A percentile compares a stretch with the other conserved stretches of the same genome.
Conservation (phyloP, 2,329 filamentous ascomycete species). For the Arthrobotrys entomopaga region DNA sequence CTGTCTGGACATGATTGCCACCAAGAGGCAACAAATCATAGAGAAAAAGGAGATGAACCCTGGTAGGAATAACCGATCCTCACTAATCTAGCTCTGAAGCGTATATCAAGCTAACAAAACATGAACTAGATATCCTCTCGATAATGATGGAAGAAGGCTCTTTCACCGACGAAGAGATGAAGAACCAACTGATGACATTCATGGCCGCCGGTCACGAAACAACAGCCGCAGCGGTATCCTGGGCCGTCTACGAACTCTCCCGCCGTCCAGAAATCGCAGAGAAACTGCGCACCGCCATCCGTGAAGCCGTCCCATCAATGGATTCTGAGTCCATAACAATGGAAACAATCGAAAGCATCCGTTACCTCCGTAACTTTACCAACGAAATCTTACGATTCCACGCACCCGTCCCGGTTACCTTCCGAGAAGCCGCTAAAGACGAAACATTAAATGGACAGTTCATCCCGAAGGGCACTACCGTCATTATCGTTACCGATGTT, state of each 20-base stretch:
- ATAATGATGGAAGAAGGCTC: constrained; percentile 71
- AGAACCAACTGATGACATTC: constrained; percentile 91
- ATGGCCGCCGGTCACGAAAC: constrained; percentile 72
- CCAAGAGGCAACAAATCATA: constrained; percentile 72
- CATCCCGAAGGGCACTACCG: constrained; percentile 75
- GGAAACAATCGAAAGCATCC: constrained; percentile 72
- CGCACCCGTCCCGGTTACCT: constrained; percentile 76
- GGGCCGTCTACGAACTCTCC: constrained; percentile 77
- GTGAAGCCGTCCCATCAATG: constrained; percentile 69
- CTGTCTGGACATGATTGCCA: constrained; percentile 74
- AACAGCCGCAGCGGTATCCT: constrained; percentile 78
- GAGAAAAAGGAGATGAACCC: constrained; percentile 61
- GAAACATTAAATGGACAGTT: constrained; percentile 73
- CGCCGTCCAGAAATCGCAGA: constrained; percentile 72
- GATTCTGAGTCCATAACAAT: constrained; percentile 58
- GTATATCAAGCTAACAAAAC: neutral
- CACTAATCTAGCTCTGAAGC: neutral
- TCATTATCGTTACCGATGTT: constrained; percentile 74
- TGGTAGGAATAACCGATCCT: constrained; percentile 58
- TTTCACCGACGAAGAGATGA: constrained; percentile 81
- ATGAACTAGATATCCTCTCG: constrained; percentile 74
- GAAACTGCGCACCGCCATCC: constrained; percentile 75
- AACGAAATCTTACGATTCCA: constrained; percentile 80
- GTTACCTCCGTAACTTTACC: constrained; percentile 82
- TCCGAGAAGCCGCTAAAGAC: constrained; percentile 73